A percentile compares a stretch with the other conserved stretches of the same genome.
These are phyloP conservation scores for Starmera dryadoides DNA, from an alignment of 805 yeast genomes.

Conservation along the genomic window DNA sequence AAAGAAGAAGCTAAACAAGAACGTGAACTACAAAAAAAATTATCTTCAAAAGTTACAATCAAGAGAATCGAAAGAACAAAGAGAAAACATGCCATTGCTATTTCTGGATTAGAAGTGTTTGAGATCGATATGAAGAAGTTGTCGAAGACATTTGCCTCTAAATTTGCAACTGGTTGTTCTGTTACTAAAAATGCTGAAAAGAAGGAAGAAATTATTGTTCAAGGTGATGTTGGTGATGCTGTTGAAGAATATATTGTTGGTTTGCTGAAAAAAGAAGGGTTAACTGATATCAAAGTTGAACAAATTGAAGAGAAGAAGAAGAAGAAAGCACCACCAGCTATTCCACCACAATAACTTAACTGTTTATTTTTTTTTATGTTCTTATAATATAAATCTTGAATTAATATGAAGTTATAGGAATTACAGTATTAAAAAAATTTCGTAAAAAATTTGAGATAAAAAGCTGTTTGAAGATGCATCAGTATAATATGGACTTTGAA, in stretches of 20 bases:
- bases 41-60: slow-evolving; percentile 73
- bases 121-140: slow-evolving; percentile 85
- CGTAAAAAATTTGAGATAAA: too few species aligned
- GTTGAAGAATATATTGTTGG: slow-evolving; percentile 70
- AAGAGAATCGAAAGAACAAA: slow-evolving; percentile 88
- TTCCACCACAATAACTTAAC: slow-evolving; percentile 1
- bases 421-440: too few species aligned
- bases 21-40: slow-evolving; percentile 70
- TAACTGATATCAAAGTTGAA: slow-evolving; percentile 83
- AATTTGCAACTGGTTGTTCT: slow-evolving; percentile 93
- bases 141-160: slow-evolving; percentile 87
- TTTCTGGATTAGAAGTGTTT: slow-evolving; percentile 82
- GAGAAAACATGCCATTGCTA: slow-evolving; percentile 80
- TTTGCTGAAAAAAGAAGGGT: slow-evolving; percentile 72
- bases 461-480: too few species aligned
- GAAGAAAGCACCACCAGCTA: slow-evolving; percentile 36
- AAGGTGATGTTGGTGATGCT: slow-evolving; percentile 93
- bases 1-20: slow-evolving; percentile 83
- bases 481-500: too few species aligned
- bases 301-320: slow-evolving; percentile 76
- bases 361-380: not conserved
- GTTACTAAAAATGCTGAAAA: slow-evolving; percentile 87
- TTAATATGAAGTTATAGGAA: too few species aligned
- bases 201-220: slow-evolving; percentile 85
- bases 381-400: too few species aligned